Base-by-base conservation (phyloP, 345 rosid genomes). In the Mercurialis annua region DNA sequence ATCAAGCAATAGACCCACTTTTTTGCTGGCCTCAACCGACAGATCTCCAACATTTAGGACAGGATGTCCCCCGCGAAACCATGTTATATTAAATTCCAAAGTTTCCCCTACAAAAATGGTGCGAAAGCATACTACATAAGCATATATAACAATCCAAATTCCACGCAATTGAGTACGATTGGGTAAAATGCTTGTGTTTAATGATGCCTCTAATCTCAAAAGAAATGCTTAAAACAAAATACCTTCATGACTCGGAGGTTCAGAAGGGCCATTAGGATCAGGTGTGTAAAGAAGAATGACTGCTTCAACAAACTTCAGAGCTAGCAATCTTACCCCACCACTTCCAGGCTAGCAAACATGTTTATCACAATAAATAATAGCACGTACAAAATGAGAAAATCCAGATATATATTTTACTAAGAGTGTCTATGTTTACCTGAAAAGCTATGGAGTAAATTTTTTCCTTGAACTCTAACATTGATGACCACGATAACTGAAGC, bases 51-150 rank as follows among this genome's bases (percentile, higher is more conserved):
- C 71, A 66, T 89, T 87, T 66, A 94, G 83, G 49, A 87, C 65
- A 76, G 97, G 92, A 82, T 94, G 97, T 50, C 96, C 89, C 66
- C 87, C 88, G 67, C 92, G 93, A 76, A 94, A 78, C 86, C 95
- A 83, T 66, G 95, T 81, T 77, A 88, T 75, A 64, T 91, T 94
- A 74, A 94, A 94, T 31, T 83, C 96, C 59, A 52, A 61, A 61
- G 55, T 65, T 70, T 68, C 70, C 71, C 90, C 97, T 90, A 68
- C 68, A 77, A 78, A 69, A 79, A 24, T 65, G 14, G 64, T 51
- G 42, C 71, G 8, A 47, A 17, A 30, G 58, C 33, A 66, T 6
- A 64, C 44, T 48, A 71, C 71, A 71, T 78, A 54, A 80, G 73
- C 36, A 49, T 70, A 70, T 23, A 33, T 5, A 24, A 30, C 27